These are phyloP conservation scores for Pseudogymnoascus sp. DNA, from an alignment of 2,329 filamentous ascomycete species.

Conservation along the genomic window DNA sequence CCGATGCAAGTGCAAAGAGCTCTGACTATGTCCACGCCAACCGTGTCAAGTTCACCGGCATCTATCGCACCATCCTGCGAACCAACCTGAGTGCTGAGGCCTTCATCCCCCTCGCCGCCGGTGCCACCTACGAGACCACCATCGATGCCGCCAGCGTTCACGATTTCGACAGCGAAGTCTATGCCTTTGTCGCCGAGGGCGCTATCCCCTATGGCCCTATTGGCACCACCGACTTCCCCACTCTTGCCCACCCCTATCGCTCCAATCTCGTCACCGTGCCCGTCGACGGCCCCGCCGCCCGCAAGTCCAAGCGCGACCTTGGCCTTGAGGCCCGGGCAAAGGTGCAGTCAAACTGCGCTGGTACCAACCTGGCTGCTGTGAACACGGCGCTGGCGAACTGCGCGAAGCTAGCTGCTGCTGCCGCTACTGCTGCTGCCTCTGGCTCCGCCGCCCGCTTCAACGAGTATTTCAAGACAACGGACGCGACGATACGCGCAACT, in stretches of 20 bases:
- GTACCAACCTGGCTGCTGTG: constrained; percentile 37
- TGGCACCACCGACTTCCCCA: constrained; percentile 44
- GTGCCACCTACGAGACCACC: constrained; percentile 34
- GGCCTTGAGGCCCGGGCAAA: constrained; percentile 41
- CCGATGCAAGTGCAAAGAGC: background rate
- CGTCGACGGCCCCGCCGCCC: constrained; percentile 49
- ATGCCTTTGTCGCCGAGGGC: constrained; percentile 48
- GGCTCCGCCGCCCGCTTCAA: constrained; percentile 42
- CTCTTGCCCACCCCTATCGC: constrained; percentile 43
- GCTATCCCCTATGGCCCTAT: constrained; percentile 46
- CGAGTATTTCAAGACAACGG: constrained; percentile 57
- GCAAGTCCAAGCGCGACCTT: constrained; percentile 34
- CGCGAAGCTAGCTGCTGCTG: constrained; percentile 42
- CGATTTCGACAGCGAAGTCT: constrained; percentile 40
- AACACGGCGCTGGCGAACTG: constrained; percentile 47
- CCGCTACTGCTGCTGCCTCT: constrained; percentile 42
- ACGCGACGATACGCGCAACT: constrained; percentile 35
- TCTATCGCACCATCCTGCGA: constrained; percentile 32
- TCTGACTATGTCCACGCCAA: background rate
- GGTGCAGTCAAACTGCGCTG: constrained; percentile 47
- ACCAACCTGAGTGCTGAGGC: constrained; percentile 29
- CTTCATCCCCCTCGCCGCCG: constrained; percentile 34
- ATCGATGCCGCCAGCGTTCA: constrained; percentile 38
- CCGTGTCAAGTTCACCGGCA: constrained; percentile 34
- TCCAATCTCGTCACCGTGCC: constrained; percentile 51